Conservation (phyloP, 352 stramenopile genomes). For the Pythium utonaiense region DNA sequence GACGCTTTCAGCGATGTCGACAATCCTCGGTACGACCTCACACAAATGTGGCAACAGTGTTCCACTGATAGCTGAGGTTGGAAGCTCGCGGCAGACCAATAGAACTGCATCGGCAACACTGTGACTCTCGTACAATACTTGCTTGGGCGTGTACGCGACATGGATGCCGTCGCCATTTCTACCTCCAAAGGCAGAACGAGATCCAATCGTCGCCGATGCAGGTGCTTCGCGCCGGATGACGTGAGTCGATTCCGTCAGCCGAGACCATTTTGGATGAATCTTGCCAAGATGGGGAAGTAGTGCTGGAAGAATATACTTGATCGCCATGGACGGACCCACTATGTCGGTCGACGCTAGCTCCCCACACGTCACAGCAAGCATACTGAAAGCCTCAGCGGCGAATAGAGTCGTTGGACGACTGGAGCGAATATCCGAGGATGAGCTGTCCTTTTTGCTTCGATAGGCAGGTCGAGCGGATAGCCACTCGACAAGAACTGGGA, state of each 20-base stretch:
- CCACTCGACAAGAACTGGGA: slow-evolving; percentile 72
- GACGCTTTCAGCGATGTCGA: slow-evolving; percentile 68
- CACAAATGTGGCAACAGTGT: slow-evolving; percentile 39
- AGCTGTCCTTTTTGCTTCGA: neutral
- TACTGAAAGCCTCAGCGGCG: slow-evolving; percentile 34
- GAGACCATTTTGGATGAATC: slow-evolving; percentile 51
- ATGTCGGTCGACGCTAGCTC: slow-evolving; percentile 50
- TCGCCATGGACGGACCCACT: slow-evolving; percentile 49
- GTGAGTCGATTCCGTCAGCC: slow-evolving; percentile 38
- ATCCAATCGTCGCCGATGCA: slow-evolving; percentile 7
- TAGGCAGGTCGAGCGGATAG: slow-evolving; percentile 29
- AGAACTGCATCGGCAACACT: slow-evolving; percentile 64
- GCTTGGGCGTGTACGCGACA: slow-evolving; percentile 57
- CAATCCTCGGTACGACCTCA: slow-evolving; percentile 34
- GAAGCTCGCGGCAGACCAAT: slow-evolving; percentile 57
- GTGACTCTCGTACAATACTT: slow-evolving; percentile 58
- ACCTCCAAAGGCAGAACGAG: slow-evolving; percentile 25
- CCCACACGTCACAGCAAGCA: slow-evolving; percentile 42
- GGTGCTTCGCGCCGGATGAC: slow-evolving; percentile 31
- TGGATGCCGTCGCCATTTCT: slow-evolving; percentile 47
- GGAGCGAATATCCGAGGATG: neutral
- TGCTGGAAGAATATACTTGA: slow-evolving; percentile 57
- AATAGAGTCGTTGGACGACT: slow-evolving; percentile 33
- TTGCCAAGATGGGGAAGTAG: slow-evolving; percentile 57
- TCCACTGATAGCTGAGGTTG: slow-evolving; percentile 39